Percentiles rank a stretch among this genome's conserved stretches.
These are phyloP conservation scores for Citrullus colocynthis DNA, from an alignment of 306 rosid species.

Conservation along the genomic window DNA sequence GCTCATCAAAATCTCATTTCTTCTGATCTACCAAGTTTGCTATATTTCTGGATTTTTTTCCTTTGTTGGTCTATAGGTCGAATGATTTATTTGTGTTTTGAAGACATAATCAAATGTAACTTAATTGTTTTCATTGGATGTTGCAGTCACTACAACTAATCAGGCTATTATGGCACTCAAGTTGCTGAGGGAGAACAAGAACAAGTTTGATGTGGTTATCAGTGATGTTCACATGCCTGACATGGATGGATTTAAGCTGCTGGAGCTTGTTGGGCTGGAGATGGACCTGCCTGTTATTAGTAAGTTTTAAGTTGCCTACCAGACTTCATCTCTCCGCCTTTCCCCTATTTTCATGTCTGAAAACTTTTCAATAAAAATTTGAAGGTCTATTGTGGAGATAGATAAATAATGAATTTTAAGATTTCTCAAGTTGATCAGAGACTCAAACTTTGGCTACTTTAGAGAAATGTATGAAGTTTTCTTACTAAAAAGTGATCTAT, in stretches of 20 bases:
- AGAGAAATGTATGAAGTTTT: not conserved
- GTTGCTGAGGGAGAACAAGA: conserved; percentile 72
- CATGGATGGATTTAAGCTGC: conserved; percentile 98
- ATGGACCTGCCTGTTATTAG: conserved; percentile 99
- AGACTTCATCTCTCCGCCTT: not conserved
- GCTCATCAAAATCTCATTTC: not conserved
- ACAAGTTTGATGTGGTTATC: conserved; percentile 82
- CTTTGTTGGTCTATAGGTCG: not conserved
- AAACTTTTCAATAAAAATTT: not conserved
- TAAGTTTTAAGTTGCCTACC: conserved; percentile 19
- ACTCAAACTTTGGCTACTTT: not conserved
- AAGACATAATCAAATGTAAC: not conserved
- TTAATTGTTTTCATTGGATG: conserved; percentile 11
- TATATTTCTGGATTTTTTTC: not conserved
- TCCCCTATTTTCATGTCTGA: not conserved
- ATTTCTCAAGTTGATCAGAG: not conserved
- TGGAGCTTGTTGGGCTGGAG: conserved; percentile 93
- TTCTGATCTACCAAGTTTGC: not conserved
- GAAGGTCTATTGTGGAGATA: not conserved
- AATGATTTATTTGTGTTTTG: not conserved
- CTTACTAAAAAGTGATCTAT: not conserved
- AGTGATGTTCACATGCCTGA: conserved; percentile 99
- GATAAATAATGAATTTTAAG: not conserved
- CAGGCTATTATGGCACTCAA: conserved; percentile 70
- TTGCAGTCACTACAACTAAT: conserved; percentile 75